phyloP scores from a whole-genome alignment of 129 eudicot species.

The Oenanthe sinensis region DNA sequence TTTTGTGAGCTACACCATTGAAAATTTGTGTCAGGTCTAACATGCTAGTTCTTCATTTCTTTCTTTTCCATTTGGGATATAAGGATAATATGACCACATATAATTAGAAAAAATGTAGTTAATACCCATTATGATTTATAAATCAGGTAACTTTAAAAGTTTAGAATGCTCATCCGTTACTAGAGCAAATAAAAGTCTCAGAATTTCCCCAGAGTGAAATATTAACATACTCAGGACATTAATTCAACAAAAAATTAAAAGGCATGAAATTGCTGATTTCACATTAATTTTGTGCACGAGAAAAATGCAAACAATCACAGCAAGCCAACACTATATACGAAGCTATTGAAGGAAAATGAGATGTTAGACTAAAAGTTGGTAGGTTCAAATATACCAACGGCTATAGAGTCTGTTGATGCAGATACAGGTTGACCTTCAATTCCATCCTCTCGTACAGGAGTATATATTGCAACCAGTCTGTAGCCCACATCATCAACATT shows the following conservation, averaged over 20 bases:
- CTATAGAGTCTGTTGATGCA: conserved; percentile 84
- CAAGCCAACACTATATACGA: background rate
- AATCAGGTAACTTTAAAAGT: background rate
- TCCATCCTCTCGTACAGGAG: conserved; percentile 95
- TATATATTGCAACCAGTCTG: conserved; percentile 88
- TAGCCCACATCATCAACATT: conserved; percentile 99
- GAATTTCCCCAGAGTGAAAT: background rate
- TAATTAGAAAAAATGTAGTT: background rate
- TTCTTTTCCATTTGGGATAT: background rate
- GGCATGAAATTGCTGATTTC: background rate
- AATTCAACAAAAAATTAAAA: background rate
- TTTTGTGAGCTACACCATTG: background rate
- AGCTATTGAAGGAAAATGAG: background rate
- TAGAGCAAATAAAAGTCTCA: background rate
- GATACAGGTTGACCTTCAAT: conserved; percentile 86
- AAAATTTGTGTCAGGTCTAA: background rate
- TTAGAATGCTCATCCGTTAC: background rate
- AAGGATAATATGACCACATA: background rate
- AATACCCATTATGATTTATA: background rate
- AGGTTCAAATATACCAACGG: conserved; percentile 57
- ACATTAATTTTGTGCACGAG: background rate
- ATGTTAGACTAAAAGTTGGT: background rate
- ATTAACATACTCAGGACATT: background rate
- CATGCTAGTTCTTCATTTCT: background rate
- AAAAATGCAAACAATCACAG: background rate